phyloP scores from a whole-genome alignment of 352 stramenopile genomes.

The Phytophthora cactorum region DNA sequence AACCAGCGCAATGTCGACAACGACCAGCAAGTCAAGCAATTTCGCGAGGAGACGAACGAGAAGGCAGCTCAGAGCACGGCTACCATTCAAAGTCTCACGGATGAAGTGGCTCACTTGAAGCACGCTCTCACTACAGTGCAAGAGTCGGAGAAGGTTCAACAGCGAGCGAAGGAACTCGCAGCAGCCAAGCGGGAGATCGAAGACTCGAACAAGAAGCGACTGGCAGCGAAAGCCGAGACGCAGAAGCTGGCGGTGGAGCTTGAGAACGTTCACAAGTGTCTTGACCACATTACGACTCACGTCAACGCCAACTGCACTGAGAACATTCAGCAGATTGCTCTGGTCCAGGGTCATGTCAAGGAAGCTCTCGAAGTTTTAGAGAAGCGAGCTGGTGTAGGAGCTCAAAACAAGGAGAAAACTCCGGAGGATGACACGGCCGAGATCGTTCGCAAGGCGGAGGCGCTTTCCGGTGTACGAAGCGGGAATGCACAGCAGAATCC shows the following conservation, averaged over 20 bases:
- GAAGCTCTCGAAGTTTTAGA: conserved; percentile 74
- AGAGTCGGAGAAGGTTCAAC: conserved; percentile 75
- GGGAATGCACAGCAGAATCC: conserved; percentile 46
- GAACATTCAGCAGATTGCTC: conserved; percentile 63
- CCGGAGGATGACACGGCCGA: conserved; percentile 55
- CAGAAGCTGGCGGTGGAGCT: conserved; percentile 81
- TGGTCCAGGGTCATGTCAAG: conserved; percentile 70
- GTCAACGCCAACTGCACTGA: conserved; percentile 59
- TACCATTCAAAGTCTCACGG: conserved; percentile 57
- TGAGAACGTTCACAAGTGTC: conserved; percentile 70
- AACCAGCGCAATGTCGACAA: conserved; percentile 82
- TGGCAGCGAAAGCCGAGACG: conserved; percentile 82
- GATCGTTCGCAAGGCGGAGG: conserved; percentile 54
- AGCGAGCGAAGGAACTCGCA: conserved; percentile 70
- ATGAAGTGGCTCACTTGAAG: conserved; percentile 69
- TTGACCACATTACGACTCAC: conserved; percentile 60
- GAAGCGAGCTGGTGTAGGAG: conserved; percentile 48
- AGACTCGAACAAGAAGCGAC: conserved; percentile 81
- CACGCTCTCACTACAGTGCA: conserved; percentile 63
- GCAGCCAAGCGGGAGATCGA: conserved; percentile 76
- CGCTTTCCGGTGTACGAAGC: conserved; percentile 26
- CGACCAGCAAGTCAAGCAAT: conserved; percentile 63
- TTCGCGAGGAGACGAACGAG: conserved; percentile 65
- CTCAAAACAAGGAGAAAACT: conserved; percentile 22
- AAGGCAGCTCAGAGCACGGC: conserved; percentile 47